Percentiles rank a stretch among this genome's conserved stretches.
Conservation (phyloP, 371 early-diverging fungal species). For the Haplosporangium sp. region DNA sequence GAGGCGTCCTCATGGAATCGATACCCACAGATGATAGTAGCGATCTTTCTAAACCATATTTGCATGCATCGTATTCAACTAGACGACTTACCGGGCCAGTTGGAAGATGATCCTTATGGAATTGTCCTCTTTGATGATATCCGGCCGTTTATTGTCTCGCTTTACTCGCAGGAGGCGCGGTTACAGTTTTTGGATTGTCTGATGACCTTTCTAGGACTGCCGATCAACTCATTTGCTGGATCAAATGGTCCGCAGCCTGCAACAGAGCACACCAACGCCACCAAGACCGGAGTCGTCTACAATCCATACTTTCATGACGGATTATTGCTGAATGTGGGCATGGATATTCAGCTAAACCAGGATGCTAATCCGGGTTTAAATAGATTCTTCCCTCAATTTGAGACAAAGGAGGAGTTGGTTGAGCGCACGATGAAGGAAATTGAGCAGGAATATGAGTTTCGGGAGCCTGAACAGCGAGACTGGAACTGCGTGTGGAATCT, state of each 20-base stretch:
- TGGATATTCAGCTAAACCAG: slow-evolving; percentile 15
- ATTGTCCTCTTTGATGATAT: slow-evolving; percentile 81
- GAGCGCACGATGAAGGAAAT: slow-evolving; percentile 33
- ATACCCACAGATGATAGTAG: no score
- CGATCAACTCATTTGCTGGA: slow-evolving; percentile 30
- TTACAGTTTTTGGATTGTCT: slow-evolving; percentile 35
- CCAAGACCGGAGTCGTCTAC: slow-evolving; percentile 2
- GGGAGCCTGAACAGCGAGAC: slow-evolving; percentile 28
- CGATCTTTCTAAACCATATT: no score
- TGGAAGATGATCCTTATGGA: slow-evolving; percentile 76
- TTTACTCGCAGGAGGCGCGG: slow-evolving; percentile 54
- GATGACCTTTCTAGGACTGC: slow-evolving; percentile 39
- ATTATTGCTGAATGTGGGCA: slow-evolving; percentile 26
- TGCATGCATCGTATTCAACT: no score
- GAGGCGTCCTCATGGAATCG: background rate
- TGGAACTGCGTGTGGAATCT: slow-evolving; percentile 42
- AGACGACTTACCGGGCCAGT: slow-evolving; percentile 49
- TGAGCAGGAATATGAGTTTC: slow-evolving; percentile 13
- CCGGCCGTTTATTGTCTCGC: slow-evolving; percentile 66
- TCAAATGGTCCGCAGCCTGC: slow-evolving; percentile 17
- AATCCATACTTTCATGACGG: slow-evolving; percentile 40
- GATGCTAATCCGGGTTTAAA: slow-evolving; percentile 19
- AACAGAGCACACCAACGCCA: background rate
- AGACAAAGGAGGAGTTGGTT: slow-evolving; percentile 13
- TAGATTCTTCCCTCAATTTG: slow-evolving; percentile 35